Base-by-base conservation (phyloP, 1,284 basidiomycete genomes). In the Bothia castanella region DNA sequence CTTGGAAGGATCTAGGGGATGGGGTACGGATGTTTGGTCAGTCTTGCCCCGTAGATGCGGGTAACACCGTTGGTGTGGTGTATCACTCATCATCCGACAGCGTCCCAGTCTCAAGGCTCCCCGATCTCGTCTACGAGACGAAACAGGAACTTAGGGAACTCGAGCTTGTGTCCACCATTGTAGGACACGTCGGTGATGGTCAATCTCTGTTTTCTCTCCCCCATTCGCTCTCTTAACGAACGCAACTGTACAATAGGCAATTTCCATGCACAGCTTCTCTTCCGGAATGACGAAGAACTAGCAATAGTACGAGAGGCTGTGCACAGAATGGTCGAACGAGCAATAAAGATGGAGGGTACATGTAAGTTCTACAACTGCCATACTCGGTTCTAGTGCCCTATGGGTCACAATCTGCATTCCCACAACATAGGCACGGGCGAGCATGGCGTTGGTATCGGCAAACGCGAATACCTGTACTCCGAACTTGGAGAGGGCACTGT, bases 141-240 rank as follows among this genome's bases (percentile, higher is more conserved):
- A 84, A 88, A 66, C 72, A 83, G 59, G 91, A 94, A 63, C 71
- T 93, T 30, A 71, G 73, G 19, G 61, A 71, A 29, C 64, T 77
- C 8, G 85, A 83, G 0, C 66, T 93, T 20, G 67, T 78, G 3
- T 83, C 83, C 2, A 79, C 79, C 0, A 82, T 89, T 35, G 76
- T 87, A 11, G 90, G 90, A 2, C 92, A 94, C 60, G 89, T 90
- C 0, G 92, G 92, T 1, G 92, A 95, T 65, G 92, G 91, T 69
- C 74, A 77, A 61, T 72, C 62, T 66, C 58, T 23, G 50, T 13
- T 36, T 38, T n/a, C 11, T 46, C 7, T 45, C 19, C 39, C 9
- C 17, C 13, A 35, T 37, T 19, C 13, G 5, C 20, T 21, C 1
- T 4, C 9, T 39, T 42, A 9, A 38, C 8, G 10, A 21, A 30